Evolutionary conservation across 768 basidiomycete genomes (phyloP).

Genomic region (Clathrus columnatus): DNA sequence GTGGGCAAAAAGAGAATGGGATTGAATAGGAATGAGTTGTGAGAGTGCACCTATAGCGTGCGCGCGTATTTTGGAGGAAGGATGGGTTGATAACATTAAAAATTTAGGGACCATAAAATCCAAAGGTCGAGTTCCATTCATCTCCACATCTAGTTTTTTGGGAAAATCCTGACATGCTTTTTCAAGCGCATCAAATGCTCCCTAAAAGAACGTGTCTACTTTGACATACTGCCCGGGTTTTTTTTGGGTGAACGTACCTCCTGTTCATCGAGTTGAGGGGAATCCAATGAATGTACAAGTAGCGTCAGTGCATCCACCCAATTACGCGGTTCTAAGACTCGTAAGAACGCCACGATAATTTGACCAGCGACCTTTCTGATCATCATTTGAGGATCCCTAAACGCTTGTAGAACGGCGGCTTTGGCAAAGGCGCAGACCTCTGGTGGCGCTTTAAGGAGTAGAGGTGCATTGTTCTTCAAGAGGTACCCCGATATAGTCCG

Average conservation of each 20-base stretch:
- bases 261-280: conserved; percentile 63
- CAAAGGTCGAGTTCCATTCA: conserved; percentile 86
- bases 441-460: conserved; percentile 58
- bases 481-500: conserved; percentile 94
- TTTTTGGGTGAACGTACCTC: conserved; percentile 55
- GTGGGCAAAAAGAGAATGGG: conserved; percentile 81
- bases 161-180: conserved; percentile 98
- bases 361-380: conserved; percentile 92
- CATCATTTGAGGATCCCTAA: conserved; percentile 73
- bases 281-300: conserved; percentile 73
- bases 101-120: conserved; percentile 98
- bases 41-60: conserved; percentile 92
- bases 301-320: conserved; percentile 94
- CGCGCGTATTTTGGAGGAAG: conserved; percentile 80
- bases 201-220: conserved; percentile 35
- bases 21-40: conserved; percentile 82
- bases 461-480: conserved; percentile 89
- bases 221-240: neutral
- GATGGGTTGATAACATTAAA: conserved; percentile 78
- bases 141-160: conserved; percentile 87
- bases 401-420: conserved; percentile 67
- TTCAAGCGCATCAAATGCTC: conserved; percentile 87
- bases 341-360: conserved; percentile 84
- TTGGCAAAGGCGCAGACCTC: conserved; percentile 70
- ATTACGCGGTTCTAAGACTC: conserved; percentile 78